A percentile compares a stretch with the other conserved stretches of the same genome.
Evolutionary conservation across 2,329 filamentous ascomycete genomes (phyloP).

Genomic region (Aspergillus arachidicola): DNA sequence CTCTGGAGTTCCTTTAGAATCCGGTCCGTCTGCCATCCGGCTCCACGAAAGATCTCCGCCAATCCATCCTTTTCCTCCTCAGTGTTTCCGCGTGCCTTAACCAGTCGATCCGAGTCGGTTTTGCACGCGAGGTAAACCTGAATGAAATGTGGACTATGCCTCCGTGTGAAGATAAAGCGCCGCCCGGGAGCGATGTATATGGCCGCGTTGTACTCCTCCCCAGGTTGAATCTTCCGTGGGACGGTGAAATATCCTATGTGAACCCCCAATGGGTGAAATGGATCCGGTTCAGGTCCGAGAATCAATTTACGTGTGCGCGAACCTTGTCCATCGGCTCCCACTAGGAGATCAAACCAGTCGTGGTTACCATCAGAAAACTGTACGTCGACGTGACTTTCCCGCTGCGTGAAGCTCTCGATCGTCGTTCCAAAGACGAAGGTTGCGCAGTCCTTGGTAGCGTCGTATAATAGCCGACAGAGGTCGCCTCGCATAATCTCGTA

Average conservation of each 20-base stretch:
- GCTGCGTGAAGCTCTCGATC: slow-evolving; percentile 30
- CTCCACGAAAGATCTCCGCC: slow-evolving; percentile 43
- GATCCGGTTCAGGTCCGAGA: slow-evolving; percentile 19
- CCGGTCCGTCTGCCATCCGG: slow-evolving; percentile 51
- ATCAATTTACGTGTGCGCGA: slow-evolving; percentile 27
- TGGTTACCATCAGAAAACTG: slow-evolving; percentile 26
- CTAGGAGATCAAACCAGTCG: slow-evolving; percentile 31
- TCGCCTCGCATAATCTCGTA: slow-evolving; percentile 61
- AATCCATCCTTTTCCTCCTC: slow-evolving; percentile 45
- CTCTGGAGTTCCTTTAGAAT: slow-evolving; percentile 47
- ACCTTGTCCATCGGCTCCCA: slow-evolving; percentile 33
- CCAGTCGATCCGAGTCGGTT: slow-evolving; percentile 27
- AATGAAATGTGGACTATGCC: slow-evolving; percentile 31
- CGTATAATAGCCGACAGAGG: slow-evolving; percentile 49
- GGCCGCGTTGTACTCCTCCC: slow-evolving; percentile 21
- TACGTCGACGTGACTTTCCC: slow-evolving; percentile 20
- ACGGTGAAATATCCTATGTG: slow-evolving; percentile 44
- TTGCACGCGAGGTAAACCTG: slow-evolving; percentile 40
- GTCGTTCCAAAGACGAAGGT: slow-evolving; percentile 38
- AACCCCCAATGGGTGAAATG: slow-evolving; percentile 26
- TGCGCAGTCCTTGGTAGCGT: slow-evolving; percentile 39
- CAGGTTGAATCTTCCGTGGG: slow-evolving; percentile 24
- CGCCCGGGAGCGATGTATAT: slow-evolving; percentile 40
- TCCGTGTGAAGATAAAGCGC: slow-evolving; percentile 23
- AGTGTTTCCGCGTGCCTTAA: slow-evolving; percentile 32